Percentiles rank a stretch among this genome's conserved stretches.
Conservation (phyloP, 2,329 filamentous ascomycete species). For the Penicillium crustosum region DNA sequence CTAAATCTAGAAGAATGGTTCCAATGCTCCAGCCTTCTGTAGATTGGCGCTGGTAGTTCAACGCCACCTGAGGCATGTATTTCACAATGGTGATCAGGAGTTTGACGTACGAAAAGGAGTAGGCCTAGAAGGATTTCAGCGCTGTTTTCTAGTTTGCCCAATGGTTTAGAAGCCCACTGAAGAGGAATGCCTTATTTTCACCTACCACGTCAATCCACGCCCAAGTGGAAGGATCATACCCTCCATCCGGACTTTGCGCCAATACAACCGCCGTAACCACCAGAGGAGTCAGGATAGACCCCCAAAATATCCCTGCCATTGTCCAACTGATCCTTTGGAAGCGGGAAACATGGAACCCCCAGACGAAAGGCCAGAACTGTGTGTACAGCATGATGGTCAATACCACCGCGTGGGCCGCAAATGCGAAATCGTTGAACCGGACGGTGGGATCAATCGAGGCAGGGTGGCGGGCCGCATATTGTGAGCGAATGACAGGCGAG, state of each 20-base stretch:
- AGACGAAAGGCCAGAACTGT: conserved; percentile 71
- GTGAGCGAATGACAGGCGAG: conserved; percentile 70
- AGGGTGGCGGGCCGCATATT: conserved; percentile 81
- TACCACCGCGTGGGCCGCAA: conserved; percentile 76
- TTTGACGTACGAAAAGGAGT: conserved; percentile 82
- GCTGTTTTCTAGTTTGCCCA: not conserved
- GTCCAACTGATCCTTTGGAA: conserved; percentile 57
- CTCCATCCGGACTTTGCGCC: conserved; percentile 41
- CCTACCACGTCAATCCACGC: conserved; percentile 65
- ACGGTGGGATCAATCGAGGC: conserved; percentile 76
- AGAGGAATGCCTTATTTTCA: conserved; percentile 2
- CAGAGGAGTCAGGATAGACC: conserved; percentile 55
- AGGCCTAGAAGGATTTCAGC: conserved; percentile 47
- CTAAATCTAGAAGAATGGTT: conserved; percentile 80
- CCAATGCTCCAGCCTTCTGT: conserved; percentile 85
- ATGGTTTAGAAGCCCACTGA: not conserved
- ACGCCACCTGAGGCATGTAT: conserved; percentile 81
- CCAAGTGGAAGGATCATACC: conserved; percentile 53
- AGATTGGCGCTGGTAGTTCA: conserved; percentile 81
- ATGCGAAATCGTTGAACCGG: conserved; percentile 83
- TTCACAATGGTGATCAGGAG: conserved; percentile 85
- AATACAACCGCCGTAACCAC: conserved; percentile 45
- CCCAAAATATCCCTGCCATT: conserved; percentile 69
- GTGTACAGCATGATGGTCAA: conserved; percentile 71
- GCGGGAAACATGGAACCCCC: conserved; percentile 68